A percentile compares a stretch with the other conserved stretches of the same genome.
Evolutionary conservation across 148 eudicot species (phyloP).

Genomic region (Vaccinium vitisidaea): DNA sequence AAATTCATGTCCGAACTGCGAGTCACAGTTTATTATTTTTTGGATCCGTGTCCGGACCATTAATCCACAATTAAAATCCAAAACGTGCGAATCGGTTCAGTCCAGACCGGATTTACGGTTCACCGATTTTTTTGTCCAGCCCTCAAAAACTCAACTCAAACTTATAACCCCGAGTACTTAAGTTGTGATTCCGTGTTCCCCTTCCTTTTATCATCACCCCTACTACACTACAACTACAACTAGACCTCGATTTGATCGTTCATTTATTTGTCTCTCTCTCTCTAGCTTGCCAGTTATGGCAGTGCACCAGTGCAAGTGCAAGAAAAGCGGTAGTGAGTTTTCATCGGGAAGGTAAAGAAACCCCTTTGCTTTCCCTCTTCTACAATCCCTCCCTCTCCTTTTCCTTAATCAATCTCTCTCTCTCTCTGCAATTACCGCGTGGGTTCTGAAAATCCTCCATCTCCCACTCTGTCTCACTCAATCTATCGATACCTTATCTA

Average conservation of each 20-base stretch:
- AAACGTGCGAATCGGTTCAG: no score
- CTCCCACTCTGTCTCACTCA: slow-evolving; percentile 14
- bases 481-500: neutral
- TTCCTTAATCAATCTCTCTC: neutral
- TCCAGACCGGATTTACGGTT: no score
- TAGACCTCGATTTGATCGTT: slow-evolving; percentile 51
- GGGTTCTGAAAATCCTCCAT: slow-evolving; percentile 21
- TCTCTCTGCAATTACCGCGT: slow-evolving; percentile 13
- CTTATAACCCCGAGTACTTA: no score
- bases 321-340: slow-evolving; percentile 45
- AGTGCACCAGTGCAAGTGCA: slow-evolving; percentile 54
- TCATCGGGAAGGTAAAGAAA: slow-evolving; percentile 59
- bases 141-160: no score
- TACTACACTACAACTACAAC: slow-evolving; percentile 12
- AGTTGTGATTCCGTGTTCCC: slow-evolving; percentile 28
- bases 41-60: no score
- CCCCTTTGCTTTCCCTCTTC: neutral
- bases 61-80: no score
- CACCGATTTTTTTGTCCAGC: no score
- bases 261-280: slow-evolving; percentile 18
- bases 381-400: neutral
- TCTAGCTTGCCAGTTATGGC: slow-evolving; percentile 39
- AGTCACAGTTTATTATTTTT: no score
- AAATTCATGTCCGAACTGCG: no score
- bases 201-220: slow-evolving; percentile 9